Evolutionary conservation across 2,329 filamentous ascomycete species (phyloP).

Genomic region (Tothia fuscella): DNA sequence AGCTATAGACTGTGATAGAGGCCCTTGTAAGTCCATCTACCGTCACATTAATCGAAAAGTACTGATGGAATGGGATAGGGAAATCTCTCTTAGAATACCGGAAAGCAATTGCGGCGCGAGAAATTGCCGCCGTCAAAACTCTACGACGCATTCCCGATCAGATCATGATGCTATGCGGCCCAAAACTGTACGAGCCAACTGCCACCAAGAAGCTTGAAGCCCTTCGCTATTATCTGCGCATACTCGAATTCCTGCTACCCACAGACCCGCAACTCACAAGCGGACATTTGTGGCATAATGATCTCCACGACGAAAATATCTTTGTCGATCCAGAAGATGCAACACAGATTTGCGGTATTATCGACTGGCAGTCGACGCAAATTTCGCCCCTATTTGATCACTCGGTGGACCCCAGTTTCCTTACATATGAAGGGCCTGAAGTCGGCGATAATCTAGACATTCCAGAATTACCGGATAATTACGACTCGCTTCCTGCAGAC

Average conservation of each 20-base stretch:
- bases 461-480: too few relatives aligned
- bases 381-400: conserved; percentile 23
- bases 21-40: conserved; percentile 23
- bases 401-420: conserved; percentile 17
- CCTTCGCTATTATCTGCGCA: conserved; percentile 19
- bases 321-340: conserved; percentile 23
- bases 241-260: conserved; percentile 19
- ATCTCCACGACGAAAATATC: conserved; percentile 28
- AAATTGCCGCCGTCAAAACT: conserved; percentile 21
- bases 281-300: too few relatives aligned
- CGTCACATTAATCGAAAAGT: conserved; percentile 9
- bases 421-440: conserved; percentile 25
- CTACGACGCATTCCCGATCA: conserved; percentile 22
- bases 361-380: conserved; percentile 26
- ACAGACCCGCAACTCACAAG: conserved; percentile 20
- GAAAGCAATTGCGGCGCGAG: conserved; percentile 22
- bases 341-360: conserved; percentile 20
- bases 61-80: conserved; percentile 20
- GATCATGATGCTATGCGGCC: conserved; percentile 24
- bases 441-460: too few relatives aligned
- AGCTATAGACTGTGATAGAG: conserved; percentile 21
- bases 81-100: conserved; percentile 21
- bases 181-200: conserved; percentile 25
- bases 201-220: conserved; percentile 22
- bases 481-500: too few relatives aligned